Conservation (phyloP, 2,329 filamentous ascomycete genomes). For the Rhynchosporium secalis region DNA sequence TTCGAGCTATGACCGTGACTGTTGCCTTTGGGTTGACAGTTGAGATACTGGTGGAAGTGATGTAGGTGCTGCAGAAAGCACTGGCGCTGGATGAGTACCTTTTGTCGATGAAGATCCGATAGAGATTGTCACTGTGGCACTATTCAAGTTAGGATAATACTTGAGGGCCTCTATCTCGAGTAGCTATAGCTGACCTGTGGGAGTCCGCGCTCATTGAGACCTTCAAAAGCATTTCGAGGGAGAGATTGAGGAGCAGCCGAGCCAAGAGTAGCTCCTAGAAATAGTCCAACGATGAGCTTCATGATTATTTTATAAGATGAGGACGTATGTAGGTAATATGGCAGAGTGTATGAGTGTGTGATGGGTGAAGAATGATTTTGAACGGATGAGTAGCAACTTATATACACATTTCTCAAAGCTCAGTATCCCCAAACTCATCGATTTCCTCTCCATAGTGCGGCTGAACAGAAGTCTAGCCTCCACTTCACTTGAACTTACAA, state of each 20-base stretch:
- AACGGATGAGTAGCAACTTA: neutral
- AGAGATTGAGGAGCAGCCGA: constrained; percentile 7
- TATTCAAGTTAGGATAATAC: neutral
- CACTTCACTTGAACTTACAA: no score
- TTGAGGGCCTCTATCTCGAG: neutral
- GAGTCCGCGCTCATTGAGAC: neutral
- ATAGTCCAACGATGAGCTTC: constrained; percentile 1
- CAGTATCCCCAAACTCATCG: no score
- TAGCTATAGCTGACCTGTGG: neutral
- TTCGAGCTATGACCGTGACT: constrained; percentile 3
- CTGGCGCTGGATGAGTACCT: constrained; percentile 11
- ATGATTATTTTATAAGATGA: constrained; percentile 1
- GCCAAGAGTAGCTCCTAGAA: constrained; percentile 1
- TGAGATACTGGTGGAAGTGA: neutral
- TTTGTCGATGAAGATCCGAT: constrained; percentile 10
- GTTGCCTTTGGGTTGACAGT: constrained; percentile 1
- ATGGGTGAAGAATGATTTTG: constrained; percentile 2
- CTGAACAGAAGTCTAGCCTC: neutral
- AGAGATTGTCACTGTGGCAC: constrained; percentile 11
- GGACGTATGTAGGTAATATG: neutral
- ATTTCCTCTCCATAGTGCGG: neutral
- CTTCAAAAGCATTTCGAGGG: neutral
- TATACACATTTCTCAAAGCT: neutral
- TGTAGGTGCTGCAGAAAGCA: constrained; percentile 17
- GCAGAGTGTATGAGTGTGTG: neutral